Base-by-base conservation (phyloP, 345 rosid genomes). In the Salix viminalis region DNA sequence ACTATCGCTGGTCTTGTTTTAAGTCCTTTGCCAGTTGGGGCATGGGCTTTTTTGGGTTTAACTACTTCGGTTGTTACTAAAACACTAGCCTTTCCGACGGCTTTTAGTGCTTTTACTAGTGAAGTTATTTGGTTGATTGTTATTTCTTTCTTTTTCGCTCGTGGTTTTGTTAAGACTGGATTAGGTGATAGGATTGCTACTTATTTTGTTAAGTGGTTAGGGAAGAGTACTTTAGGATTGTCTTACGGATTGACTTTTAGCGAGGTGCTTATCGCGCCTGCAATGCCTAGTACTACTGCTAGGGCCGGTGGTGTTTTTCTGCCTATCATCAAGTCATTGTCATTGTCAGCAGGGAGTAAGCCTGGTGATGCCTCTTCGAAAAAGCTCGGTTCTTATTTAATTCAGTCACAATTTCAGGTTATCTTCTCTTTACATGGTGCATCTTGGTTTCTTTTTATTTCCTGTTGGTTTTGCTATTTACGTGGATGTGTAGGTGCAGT, bases 81-180 rank as follows among this genome's bases (percentile, higher is more conserved):
- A 50, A 96, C 99, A 46, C 85, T 96, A 0, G 9, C 91, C 7
- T 96, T 96, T 80, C 71, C 92, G 1, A 85, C 98, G 0, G 97
- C 99, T 30, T 96, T 96, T 87, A 60, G 85, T 1, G 97, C 99
- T 5, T 96, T 93, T 83, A 93, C 99, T 0, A 93, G 83, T 72
- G 99, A 96, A 79, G 98, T 93, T 24, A 91, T 96, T 37, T 93
- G 99, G 98, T 54, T 96, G 82, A 96, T 96, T 68, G 98, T 93
- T 24, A 96, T 96, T 77, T 96, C 99, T 30, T 96, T 96, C 91
- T 96, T 96, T 85, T 96, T 96, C 76, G 98, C 99, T 36, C 97
- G 99, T 41, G 99, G 99, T 10, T 93, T 96, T 75, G 94, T 96
- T 1, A 93, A 96, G 83, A 96, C 98, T 2, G 98, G 99, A 1